phyloP scores from a whole-genome alignment of 495 filamentous ascomycete species.

The Podospora bellae-mahoneyi region DNA sequence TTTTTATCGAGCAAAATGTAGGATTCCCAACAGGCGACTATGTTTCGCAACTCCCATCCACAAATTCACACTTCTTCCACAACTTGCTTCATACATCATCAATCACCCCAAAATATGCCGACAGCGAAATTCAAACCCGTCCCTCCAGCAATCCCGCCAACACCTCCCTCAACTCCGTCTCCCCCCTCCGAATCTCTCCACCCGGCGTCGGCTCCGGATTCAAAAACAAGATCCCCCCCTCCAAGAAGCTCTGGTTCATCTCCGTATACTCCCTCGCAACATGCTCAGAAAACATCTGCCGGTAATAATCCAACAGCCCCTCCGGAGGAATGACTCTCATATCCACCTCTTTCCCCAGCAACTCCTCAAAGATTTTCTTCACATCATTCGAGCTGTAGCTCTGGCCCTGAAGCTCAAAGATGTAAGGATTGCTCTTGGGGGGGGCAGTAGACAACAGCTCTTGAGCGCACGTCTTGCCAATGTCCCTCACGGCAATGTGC shows the following conservation, averaged over 20 bases:
- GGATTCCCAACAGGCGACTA: no score
- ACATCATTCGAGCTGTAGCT: conserved; percentile 21
- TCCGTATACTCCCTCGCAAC: conserved; percentile 22
- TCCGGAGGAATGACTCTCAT: conserved; percentile 21
- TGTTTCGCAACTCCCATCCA: no score
- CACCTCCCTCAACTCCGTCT: conserved; percentile 18
- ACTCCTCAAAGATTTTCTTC: conserved; percentile 24
- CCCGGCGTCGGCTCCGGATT: conserved; percentile 19
- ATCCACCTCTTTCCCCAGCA: conserved; percentile 19
- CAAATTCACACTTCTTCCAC: no score
- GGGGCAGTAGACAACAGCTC: conserved; percentile 15
- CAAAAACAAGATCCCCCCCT: conserved; percentile 24
- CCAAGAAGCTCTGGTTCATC: conserved; percentile 22
- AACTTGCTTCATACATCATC: no score
- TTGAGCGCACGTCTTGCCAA: conserved; percentile 19
- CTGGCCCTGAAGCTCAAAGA: conserved; percentile 26
- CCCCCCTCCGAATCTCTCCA: conserved; percentile 13
- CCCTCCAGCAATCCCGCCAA: conserved; percentile 1
- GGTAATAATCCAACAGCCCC: conserved; percentile 22
- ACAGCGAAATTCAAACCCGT: neutral
- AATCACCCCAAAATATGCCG: no score
- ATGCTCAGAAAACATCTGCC: conserved; percentile 18
- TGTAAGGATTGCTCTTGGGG: conserved; percentile 18
- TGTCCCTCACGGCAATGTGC: conserved; percentile 27
- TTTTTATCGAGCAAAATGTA: no score